phyloP scores from a whole-genome alignment of 305 asterid genomes.

The Fraxinus nigra region DNA sequence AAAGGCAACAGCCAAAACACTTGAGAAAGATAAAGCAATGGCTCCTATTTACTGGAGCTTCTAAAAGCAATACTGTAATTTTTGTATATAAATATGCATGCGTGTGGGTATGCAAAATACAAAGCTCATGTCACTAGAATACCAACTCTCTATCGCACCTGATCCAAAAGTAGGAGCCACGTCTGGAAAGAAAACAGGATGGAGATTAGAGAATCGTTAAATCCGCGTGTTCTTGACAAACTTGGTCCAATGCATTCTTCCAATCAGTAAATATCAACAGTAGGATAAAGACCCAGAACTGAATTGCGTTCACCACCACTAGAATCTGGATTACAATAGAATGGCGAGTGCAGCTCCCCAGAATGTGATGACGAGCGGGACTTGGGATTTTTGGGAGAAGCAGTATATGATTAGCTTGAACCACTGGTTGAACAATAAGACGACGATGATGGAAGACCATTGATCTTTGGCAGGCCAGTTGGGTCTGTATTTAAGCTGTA shows the following conservation, averaged over 20 bases:
- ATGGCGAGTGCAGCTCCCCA: slow-evolving; percentile 72
- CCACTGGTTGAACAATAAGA: slow-evolving; percentile 49
- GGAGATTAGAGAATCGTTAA: slow-evolving; percentile 6
- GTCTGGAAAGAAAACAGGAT: slow-evolving; percentile 2
- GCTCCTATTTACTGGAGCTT: not conserved
- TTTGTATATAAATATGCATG: not conserved
- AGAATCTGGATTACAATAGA: slow-evolving; percentile 42
- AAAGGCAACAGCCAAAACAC: not conserved
- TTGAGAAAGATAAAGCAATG: not conserved
- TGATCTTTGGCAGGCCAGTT: slow-evolving; percentile 88
- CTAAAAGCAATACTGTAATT: not conserved
- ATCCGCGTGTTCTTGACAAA: slow-evolving; percentile 17
- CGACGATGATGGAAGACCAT: slow-evolving; percentile 83
- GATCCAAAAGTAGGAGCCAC: slow-evolving; percentile 12
- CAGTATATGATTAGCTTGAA: slow-evolving; percentile 49
- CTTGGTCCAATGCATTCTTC: slow-evolving; percentile 2
- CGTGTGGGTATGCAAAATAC: not conserved
- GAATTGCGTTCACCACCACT: slow-evolving; percentile 65
- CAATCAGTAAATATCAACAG: slow-evolving; percentile 36
- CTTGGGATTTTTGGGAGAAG: slow-evolving; percentile 54
- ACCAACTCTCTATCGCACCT: slow-evolving; percentile 29
- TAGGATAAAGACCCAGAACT: slow-evolving; percentile 44
- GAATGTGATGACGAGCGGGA: slow-evolving; percentile 70
- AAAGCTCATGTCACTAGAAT: slow-evolving; percentile 24
- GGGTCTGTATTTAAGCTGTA: slow-evolving; percentile 62